Evolutionary conservation across 805 yeast genomes (phyloP).

Genomic region (Candida cerambycidarum): DNA sequence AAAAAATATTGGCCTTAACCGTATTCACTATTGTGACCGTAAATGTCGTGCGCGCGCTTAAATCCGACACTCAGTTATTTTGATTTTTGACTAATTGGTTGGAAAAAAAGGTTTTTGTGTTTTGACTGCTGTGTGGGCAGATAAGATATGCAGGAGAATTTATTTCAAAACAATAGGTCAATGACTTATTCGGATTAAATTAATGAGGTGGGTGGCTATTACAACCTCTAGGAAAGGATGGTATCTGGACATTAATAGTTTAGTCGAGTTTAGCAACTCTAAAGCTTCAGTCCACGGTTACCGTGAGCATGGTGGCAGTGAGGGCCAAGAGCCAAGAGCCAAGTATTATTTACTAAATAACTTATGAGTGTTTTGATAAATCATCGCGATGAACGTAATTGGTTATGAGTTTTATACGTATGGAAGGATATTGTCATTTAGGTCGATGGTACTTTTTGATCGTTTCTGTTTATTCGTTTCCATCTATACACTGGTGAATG

Average conservation of each 20-base stretch:
- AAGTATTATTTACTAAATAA: too few relatives aligned
- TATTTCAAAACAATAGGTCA: not conserved
- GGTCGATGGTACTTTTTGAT: too few relatives aligned
- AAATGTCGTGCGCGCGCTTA: conserved; percentile 1
- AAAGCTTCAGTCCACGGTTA: not conserved
- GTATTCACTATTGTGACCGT: not conserved
- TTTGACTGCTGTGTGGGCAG: conserved; percentile 1
- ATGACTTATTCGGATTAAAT: not conserved
- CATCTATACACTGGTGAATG: too few relatives aligned
- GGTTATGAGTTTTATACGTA: not conserved
- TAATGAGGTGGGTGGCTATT: too few relatives aligned
- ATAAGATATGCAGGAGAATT: conserved; percentile 1
- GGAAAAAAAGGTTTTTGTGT: not conserved
- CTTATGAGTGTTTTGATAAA: not conserved
- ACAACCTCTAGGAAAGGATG: too few relatives aligned
- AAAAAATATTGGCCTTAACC: conserved; percentile 5
- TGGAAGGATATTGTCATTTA: too few relatives aligned
- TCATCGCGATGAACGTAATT: not conserved
- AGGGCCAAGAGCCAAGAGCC: conserved; percentile 5
- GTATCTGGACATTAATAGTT: too few relatives aligned
- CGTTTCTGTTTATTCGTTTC: too few relatives aligned
- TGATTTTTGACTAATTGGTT: conserved; percentile 1
- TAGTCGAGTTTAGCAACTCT: too few relatives aligned
- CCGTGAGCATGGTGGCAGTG: conserved; percentile 3
- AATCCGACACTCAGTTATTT: conserved; percentile 2